Conservation (phyloP, 306 rosid species). For the Begonia peltatifolia region DNA sequence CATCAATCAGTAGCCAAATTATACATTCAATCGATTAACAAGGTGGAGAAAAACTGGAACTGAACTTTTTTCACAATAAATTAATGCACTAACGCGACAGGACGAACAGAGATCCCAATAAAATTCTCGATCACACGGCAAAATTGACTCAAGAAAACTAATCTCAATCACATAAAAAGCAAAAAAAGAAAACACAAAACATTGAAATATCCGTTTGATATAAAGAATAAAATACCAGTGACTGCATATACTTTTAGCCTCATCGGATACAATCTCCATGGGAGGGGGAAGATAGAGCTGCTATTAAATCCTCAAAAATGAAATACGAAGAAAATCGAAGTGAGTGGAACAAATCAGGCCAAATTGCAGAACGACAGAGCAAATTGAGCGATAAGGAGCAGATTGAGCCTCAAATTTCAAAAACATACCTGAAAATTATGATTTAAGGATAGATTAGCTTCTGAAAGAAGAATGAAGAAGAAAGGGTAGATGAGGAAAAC, state of each 20-base stretch:
- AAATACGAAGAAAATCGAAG: background rate
- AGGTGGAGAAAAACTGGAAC: too few species aligned
- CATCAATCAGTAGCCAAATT: too few species aligned
- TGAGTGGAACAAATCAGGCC: constrained; percentile 9
- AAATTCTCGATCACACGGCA: background rate
- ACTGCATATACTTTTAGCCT: constrained; percentile 35
- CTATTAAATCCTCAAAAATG: too few species aligned
- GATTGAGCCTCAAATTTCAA: background rate
- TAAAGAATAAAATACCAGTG: constrained; percentile 52
- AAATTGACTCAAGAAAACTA: background rate
- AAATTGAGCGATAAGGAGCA: background rate
- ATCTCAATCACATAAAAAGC: background rate
- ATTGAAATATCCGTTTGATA: background rate
- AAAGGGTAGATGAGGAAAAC: background rate
- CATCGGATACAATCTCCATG: constrained; percentile 60
- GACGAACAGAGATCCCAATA: background rate
- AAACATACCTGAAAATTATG: background rate
- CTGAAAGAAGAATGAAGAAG: background rate
- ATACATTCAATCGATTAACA: too few species aligned
- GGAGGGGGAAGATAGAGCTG: background rate
- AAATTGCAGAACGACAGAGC: constrained; percentile 5
- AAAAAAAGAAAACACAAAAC: background rate
- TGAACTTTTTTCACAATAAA: background rate
- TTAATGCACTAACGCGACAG: background rate
- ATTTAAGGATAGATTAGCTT: background rate